These are phyloP conservation scores for Neurospora terricola DNA, from an alignment of 495 filamentous ascomycete genomes.

Conservation along the genomic window DNA sequence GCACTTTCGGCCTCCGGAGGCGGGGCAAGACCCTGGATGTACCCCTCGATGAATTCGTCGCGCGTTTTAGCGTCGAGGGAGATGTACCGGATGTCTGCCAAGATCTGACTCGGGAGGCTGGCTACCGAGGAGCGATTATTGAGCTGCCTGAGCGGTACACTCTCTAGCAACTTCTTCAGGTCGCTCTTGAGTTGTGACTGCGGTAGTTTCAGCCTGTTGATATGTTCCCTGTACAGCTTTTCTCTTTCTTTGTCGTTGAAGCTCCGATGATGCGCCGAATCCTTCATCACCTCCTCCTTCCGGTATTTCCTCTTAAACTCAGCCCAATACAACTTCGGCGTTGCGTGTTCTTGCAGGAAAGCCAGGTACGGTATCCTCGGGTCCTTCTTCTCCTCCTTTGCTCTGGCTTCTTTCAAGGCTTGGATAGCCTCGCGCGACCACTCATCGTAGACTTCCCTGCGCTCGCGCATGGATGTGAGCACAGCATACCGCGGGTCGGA, in stretches of 20 bases:
- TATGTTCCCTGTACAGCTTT: conserved; percentile 82
- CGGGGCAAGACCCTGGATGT: conserved; percentile 61
- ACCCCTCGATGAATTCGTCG: conserved; percentile 63
- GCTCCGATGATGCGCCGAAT: conserved; percentile 33
- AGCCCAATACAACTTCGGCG: conserved; percentile 88
- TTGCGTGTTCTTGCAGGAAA: conserved; percentile 72
- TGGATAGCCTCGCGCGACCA: conserved; percentile 72
- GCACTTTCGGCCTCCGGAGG: conserved; percentile 40
- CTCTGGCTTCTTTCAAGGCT: conserved; percentile 57
- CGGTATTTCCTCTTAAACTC: conserved; percentile 90
- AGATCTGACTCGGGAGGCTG: conserved; percentile 53
- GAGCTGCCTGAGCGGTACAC: conserved; percentile 50
- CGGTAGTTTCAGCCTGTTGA: conserved; percentile 64
- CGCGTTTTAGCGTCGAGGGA: conserved; percentile 59
- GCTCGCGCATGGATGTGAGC: conserved; percentile 65
- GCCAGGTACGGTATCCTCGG: conserved; percentile 75
- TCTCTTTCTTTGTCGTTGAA: conserved; percentile 82
- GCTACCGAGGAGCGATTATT: conserved; percentile 55
- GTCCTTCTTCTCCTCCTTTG: conserved; percentile 71
- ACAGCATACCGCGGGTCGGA: conserved; percentile 81
- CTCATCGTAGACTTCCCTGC: conserved; percentile 70
- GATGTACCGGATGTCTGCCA: conserved; percentile 73
- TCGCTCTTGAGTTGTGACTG: conserved; percentile 69
- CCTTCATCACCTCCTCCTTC: conserved; percentile 71
- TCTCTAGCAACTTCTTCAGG: conserved; percentile 64